Conservation (phyloP, 2,329 filamentous ascomycete species). For the Chrysosporium keratinophilum region DNA sequence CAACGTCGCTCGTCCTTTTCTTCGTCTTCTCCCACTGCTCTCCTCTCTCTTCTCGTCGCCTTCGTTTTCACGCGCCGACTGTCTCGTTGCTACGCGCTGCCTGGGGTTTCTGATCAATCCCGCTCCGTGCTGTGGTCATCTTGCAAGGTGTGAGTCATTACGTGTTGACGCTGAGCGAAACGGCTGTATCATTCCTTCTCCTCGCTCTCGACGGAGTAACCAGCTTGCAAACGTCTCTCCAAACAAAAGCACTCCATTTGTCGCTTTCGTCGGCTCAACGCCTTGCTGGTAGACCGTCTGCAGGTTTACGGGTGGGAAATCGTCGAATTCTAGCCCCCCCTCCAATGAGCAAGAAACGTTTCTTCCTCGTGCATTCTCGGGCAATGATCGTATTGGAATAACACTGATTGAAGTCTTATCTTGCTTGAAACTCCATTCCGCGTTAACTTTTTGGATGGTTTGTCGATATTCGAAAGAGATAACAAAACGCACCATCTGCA, state of each 20-base stretch:
- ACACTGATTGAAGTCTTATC: constrained; percentile 23
- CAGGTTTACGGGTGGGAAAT: not conserved
- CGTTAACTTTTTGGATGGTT: not conserved
- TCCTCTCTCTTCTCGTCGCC: not conserved
- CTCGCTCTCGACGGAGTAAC: too few species aligned
- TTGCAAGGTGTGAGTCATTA: not conserved
- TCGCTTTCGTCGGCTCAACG: not conserved
- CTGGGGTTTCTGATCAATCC: too few species aligned
- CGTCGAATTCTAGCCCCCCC: not conserved
- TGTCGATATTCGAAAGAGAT: not conserved
- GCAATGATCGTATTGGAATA: constrained; percentile 31
- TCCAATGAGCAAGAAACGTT: constrained; percentile 12
- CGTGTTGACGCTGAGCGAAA: too few species aligned
- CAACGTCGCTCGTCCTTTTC: not conserved
- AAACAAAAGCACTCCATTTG: too few species aligned
- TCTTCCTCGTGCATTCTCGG: constrained; percentile 6
- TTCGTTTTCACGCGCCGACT: not conserved
- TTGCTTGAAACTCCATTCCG: constrained; percentile 1
- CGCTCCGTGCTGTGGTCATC: not conserved
- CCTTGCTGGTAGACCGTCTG: too few species aligned
- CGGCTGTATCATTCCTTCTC: too few species aligned
- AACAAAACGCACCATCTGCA: not conserved
- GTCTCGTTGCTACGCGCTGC: too few species aligned
- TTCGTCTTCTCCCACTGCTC: not conserved
- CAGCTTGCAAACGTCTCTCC: too few species aligned